phyloP scores from a whole-genome alignment of 352 stramenopile species.

The Phytophthora gonapodyides region DNA sequence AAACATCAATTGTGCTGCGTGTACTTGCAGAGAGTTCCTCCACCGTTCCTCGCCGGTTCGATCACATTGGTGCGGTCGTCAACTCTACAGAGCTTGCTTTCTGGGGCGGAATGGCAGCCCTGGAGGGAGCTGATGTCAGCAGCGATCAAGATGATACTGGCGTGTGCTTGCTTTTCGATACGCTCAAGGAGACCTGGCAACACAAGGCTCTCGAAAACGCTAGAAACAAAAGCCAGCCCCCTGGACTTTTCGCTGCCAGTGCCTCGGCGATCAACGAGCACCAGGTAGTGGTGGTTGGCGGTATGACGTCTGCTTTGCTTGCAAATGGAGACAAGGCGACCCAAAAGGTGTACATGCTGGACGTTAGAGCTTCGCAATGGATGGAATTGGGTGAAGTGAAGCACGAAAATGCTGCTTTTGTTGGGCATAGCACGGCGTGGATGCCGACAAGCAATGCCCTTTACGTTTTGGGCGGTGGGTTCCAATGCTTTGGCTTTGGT shows the following conservation, averaged over 20 bases:
- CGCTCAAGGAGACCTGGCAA: constrained; percentile 42
- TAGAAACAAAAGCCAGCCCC: constrained; percentile 34
- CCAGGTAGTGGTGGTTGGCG: constrained; percentile 66
- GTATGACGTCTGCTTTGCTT: constrained; percentile 48
- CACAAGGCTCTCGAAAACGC: constrained; percentile 42
- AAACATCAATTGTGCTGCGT: constrained; percentile 1
- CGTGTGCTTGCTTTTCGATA: constrained; percentile 63
- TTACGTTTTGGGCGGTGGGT: constrained; percentile 72
- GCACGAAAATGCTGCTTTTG: constrained; percentile 52
- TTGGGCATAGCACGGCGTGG: constrained; percentile 62
- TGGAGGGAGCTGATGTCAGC: constrained; percentile 35
- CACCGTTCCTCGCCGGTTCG: constrained; percentile 41
- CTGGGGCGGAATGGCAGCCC: constrained; percentile 62
- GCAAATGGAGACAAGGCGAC: constrained; percentile 45
- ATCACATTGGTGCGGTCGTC: constrained; percentile 64
- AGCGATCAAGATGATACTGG: constrained; percentile 17
- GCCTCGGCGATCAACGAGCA: constrained; percentile 54
- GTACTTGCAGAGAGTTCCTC: constrained; percentile 22
- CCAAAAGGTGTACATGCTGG: constrained; percentile 60
- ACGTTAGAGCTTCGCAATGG: constrained; percentile 55
- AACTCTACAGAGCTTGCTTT: constrained; percentile 57
- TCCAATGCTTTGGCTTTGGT: constrained; percentile 87
- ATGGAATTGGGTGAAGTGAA: constrained; percentile 55
- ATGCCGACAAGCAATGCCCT: constrained; percentile 42
- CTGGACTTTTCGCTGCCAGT: constrained; percentile 48